Conservation (phyloP, 75 land plant genomes). For the Sequoia sempervirens region DNA sequence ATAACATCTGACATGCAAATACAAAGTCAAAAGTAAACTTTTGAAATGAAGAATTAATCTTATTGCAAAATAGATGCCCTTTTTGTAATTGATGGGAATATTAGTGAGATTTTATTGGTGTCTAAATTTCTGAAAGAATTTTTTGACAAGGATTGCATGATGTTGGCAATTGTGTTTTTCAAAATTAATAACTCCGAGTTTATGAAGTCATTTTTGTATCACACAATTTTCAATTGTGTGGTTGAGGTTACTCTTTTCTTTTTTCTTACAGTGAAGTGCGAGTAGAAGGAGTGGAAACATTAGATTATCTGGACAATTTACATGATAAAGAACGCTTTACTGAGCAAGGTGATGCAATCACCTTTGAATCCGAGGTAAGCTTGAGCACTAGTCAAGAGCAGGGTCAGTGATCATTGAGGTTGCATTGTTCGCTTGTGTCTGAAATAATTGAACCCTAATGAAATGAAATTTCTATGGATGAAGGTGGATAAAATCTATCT, state of each 20-base stretch:
- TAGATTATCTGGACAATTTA: constrained; percentile 58
- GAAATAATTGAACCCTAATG: neutral
- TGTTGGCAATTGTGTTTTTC: too few relatives aligned
- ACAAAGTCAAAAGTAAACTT: neutral
- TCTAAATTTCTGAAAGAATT: neutral
- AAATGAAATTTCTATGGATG: constrained; percentile 6
- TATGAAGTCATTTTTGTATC: neutral
- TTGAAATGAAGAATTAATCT: neutral
- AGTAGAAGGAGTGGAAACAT: constrained; percentile 55
- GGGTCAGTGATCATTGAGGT: neutral
- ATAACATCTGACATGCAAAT: neutral
- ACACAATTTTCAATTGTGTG: neutral
- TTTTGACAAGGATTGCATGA: neutral
- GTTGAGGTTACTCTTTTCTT: neutral
- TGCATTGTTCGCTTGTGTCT: neutral
- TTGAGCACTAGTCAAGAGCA: neutral
- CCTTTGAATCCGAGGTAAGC: constrained; percentile 57
- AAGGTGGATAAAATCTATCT: constrained; percentile 60
- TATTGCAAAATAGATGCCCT: too few relatives aligned
- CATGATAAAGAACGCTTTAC: constrained; percentile 42
- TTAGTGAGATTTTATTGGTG: neutral
- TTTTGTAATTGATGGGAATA: neutral
- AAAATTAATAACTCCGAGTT: too few relatives aligned
- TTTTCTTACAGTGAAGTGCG: constrained; percentile 52
- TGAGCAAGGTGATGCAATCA: constrained; percentile 73